Base-by-base conservation (phyloP, 345 rosid species). In the Firmiana major region DNA sequence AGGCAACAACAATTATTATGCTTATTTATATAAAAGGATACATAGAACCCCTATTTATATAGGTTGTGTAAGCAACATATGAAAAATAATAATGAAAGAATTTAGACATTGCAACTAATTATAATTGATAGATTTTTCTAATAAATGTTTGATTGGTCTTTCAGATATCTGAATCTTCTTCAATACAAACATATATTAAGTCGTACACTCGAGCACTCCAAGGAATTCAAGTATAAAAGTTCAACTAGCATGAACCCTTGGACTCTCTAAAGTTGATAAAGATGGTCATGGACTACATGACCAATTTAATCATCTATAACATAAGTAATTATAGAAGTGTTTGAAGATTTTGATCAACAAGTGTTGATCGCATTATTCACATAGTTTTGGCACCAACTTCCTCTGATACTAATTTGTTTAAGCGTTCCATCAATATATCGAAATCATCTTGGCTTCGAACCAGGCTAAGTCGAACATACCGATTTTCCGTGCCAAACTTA, bases 391-490 rank as follows among this genome's bases (percentile, higher is more conserved):
- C n/a, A n/a, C 77, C 83, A 58, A 62, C 81, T 78, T 86, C 87
- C 58, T 46, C n/a, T 0, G 82, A 45, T 62, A 86, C 79, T 54
- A 90, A 21, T 19, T 63, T 49, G 63, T 62, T 58, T 7, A 88
- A 46, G n/a, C 83, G 84, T 28, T 80, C 22, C 31, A 88, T 43
- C 63, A 88, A 53, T 4, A 78, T 8, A 42, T 93, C 87, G 71
- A 90, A 90, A 53, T 91, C 92, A n/a, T 93, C 93, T 79, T 86
- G 79, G 71, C 83, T 76, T 55, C 79, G 83, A 51, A 91, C 76
- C 54, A 93, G 84, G 83, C 91, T 90, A 58, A 93, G 82, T 11
- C 93, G 81, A 5, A 86, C 90, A 57, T 84, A 84, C 0, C 75
- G 81, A 38, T 81, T 81, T 0, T 78, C 85, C 0, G 85, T 84